Percentiles rank a stretch among this genome's conserved stretches.
Conservation (phyloP, 140 eudicot genomes). For the Flaveria floridana region DNA sequence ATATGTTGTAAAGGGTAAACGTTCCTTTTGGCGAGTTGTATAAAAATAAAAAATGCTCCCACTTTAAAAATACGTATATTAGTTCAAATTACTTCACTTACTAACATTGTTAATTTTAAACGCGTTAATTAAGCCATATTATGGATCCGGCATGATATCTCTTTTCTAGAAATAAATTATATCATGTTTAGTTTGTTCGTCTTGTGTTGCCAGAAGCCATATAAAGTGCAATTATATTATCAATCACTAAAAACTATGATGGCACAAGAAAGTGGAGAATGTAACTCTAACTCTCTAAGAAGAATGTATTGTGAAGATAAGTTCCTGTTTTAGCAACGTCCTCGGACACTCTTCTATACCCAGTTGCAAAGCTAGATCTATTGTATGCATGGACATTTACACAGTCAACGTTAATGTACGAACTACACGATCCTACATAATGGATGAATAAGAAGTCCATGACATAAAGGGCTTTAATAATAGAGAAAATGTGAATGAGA, state of each 20-base stretch:
- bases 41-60: neutral
- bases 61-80: neutral
- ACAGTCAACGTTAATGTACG: too few species aligned
- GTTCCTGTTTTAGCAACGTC: neutral
- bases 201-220: neutral
- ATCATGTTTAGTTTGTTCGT: neutral
- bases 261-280: neutral
- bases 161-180: too few species aligned
- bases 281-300: neutral
- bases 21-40: conserved; percentile 8
- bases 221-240: neutral
- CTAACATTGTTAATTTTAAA: neutral
- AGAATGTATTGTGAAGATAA: neutral
- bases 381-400: too few species aligned
- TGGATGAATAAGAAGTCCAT: too few species aligned
- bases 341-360: neutral
- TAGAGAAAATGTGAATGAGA: too few species aligned
- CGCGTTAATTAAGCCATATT: neutral
- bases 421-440: too few species aligned
- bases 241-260: conserved; percentile 6
- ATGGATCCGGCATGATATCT: too few species aligned
- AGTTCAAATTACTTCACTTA: neutral
- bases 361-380: neutral
- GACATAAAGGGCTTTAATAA: too few species aligned
- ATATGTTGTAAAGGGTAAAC: neutral